These are phyloP conservation scores for Candida sp. DNA, from an alignment of 1,139 yeast species.

Conservation along the genomic window DNA sequence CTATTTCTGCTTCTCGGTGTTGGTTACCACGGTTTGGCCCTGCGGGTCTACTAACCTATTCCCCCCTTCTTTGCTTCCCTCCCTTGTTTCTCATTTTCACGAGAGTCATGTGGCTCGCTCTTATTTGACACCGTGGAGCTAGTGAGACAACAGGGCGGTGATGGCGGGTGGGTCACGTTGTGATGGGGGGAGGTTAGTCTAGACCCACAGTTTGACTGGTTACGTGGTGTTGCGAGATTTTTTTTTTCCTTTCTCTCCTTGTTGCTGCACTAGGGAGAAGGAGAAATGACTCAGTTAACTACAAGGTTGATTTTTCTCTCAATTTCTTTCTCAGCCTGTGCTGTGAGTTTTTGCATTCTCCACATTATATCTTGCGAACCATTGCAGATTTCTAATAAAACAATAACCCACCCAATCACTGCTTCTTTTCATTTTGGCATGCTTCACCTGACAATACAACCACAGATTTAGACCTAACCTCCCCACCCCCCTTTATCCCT, in stretches of 20 bases:
- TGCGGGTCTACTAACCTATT: neutral
- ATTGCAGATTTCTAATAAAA: neutral
- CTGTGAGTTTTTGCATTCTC: neutral
- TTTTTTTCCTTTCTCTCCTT: neutral
- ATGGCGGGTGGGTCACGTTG: neutral
- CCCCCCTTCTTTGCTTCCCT: neutral
- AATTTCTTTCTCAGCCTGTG: neutral
- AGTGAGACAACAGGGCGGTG: too few relatives aligned
- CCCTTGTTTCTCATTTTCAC: too few relatives aligned
- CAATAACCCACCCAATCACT: neutral
- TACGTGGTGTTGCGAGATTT: neutral
- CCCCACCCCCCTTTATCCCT: neutral
- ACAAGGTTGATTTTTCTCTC: too few relatives aligned
- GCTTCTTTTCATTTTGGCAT: too few relatives aligned
- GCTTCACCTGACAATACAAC: too few relatives aligned
- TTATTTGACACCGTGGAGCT: neutral
- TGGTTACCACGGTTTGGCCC: neutral
- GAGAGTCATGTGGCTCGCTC: too few relatives aligned
- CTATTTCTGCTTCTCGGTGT: neutral
- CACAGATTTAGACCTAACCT: neutral
- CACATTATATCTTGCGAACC: neutral
- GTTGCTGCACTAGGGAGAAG: neutral
- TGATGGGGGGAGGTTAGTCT: neutral
- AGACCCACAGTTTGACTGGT: neutral
- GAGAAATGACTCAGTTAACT: too few relatives aligned